Evolutionary conservation across 192 early-diverging fungal species (phyloP), one percentile per base, ranked within the genome.

Genomic region (Gigaspora rosea): DNA sequence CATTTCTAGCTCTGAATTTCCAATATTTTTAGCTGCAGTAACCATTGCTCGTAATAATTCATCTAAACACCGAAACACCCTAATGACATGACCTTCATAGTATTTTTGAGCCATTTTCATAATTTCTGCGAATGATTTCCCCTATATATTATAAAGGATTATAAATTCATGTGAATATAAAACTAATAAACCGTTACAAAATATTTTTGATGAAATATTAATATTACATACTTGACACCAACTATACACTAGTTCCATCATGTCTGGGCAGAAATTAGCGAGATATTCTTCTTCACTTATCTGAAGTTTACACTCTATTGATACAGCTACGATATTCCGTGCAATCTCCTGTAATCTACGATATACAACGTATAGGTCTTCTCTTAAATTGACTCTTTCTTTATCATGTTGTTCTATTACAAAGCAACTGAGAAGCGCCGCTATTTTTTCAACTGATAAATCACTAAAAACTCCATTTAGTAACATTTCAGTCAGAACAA

Each of bases 391-490:
- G 8, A 85, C 78, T 56, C 81, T 78, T 65, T 88, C 85, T 54
- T 90, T 86, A 22, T 79, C 83, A 48, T 86, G 87, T 80, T 91
- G 91, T 70, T 97, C 95, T 52, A 88, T 85, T 86, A 95, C 96
- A 86, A 99, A 97, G 80, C 96, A 97, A 59, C 92, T 94, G 64
- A 99, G 81, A 47, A 99, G 77, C 0, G 96, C 92, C 1, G 92
- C 95, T 0, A 86, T 87, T 76, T 96, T 95, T 73, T 98, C 96
- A 2, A 91, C 89, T 0, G 91, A 90, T 79, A 99, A 84, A 66
- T 98, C 96, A 75, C 96, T 97, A 83, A 99, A 98, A 7, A 95
- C 94, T 67, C 96, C 94, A 79, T 96, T 92, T 85, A 99, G 94
- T 46, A 99, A 94, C 90, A 99, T 91, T 87, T 99, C 97, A 0